A percentile compares a stretch with the other conserved stretches of the same genome.
phyloP scores from a whole-genome alignment of 495 filamentous ascomycete species.

The Darksidea phi region DNA sequence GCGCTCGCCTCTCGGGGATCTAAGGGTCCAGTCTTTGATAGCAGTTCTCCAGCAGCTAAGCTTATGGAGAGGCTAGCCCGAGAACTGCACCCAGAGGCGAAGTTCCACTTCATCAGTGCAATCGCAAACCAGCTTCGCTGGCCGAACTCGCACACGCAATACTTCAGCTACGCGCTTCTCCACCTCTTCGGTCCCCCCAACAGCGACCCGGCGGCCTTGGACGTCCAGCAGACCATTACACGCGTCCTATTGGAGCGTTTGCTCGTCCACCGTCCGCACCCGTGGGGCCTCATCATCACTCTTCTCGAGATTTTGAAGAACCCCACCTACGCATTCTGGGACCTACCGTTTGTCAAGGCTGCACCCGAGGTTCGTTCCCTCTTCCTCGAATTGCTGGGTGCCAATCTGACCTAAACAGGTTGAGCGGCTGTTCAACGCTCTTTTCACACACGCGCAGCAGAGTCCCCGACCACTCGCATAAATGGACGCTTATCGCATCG shows the following conservation, averaged over 20 bases:
- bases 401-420: conserved; percentile 21
- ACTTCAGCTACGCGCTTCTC: conserved; percentile 84
- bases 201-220: conserved; percentile 73
- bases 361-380: conserved; percentile 68
- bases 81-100: conserved; percentile 69
- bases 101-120: conserved; percentile 79
- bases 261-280: conserved; percentile 87
- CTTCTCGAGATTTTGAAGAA: conserved; percentile 90
- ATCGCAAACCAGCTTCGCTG: conserved; percentile 92
- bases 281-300: conserved; percentile 92
- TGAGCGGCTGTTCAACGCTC: conserved; percentile 32
- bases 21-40: conserved; percentile 65
- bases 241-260: conserved; percentile 83
- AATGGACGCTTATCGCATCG: not conserved
- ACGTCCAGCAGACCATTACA: conserved; percentile 86
- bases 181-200: conserved; percentile 77
- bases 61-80: conserved; percentile 74
- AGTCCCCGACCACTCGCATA: conserved; percentile 33
- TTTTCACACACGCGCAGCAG: conserved; percentile 34
- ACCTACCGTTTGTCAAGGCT: conserved; percentile 85
- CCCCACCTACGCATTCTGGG: conserved; percentile 83
- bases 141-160: conserved; percentile 85
- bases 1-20: conserved; percentile 59
- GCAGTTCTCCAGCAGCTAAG: conserved; percentile 66
- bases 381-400: not conserved